phyloP scores from a whole-genome alignment of 768 basidiomycete genomes.

The Lactifluus piperatus region DNA sequence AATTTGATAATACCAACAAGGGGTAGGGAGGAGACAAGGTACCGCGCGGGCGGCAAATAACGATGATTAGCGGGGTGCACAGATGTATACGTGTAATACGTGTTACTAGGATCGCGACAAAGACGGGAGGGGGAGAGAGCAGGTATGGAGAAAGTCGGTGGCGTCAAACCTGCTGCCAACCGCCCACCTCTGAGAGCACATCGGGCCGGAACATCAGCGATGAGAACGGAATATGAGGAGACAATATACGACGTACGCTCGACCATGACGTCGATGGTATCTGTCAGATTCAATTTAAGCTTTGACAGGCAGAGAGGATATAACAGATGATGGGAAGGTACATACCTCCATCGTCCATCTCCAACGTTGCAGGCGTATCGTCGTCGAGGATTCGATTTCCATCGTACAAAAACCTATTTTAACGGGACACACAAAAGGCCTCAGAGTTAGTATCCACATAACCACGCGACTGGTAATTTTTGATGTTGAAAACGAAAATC shows the following conservation, averaged over 20 bases:
- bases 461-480: neutral
- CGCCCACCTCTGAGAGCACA: constrained; percentile 52
- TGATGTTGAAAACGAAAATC: neutral
- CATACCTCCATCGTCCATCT: constrained; percentile 85
- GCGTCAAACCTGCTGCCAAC: constrained; percentile 36
- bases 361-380: constrained; percentile 76
- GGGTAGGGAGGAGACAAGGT: constrained; percentile 1
- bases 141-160: constrained; percentile 12
- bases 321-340: neutral
- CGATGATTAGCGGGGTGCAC: constrained; percentile 9
- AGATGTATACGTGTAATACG: constrained; percentile 8
- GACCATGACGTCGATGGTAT: constrained; percentile 95
- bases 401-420: constrained; percentile 79
- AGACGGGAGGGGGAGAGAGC: neutral
- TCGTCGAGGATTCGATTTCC: constrained; percentile 79
- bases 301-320: neutral
- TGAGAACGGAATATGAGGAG: neutral
- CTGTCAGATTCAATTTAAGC: constrained; percentile 29
- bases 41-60: neutral
- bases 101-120: neutral
- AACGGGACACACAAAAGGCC: neutral
- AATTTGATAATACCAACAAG: constrained; percentile 16
- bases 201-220: neutral
- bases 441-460: neutral
- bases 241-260: constrained; percentile 58